phyloP scores from a whole-genome alignment of 192 early-diverging fungal species.

The Backusella morwellensis region DNA sequence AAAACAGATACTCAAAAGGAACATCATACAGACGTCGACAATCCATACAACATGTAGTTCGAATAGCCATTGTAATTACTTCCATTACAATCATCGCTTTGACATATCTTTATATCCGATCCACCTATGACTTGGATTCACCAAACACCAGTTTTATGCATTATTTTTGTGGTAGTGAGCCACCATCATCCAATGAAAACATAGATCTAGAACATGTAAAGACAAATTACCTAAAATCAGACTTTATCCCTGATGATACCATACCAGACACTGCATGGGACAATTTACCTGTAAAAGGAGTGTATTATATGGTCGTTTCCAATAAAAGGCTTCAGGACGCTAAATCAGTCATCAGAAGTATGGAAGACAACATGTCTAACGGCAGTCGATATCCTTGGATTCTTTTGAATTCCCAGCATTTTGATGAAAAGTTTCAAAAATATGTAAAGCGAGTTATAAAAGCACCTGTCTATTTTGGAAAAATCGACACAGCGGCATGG shows the following conservation, averaged over 20 bases:
- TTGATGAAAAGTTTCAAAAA: slow-evolving; percentile 56
- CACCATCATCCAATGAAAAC: neutral
- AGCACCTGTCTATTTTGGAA: slow-evolving; percentile 32
- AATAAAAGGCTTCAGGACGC: slow-evolving; percentile 66
- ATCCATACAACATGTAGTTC: neutral
- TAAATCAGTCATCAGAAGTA: slow-evolving; percentile 50
- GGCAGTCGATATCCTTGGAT: slow-evolving; percentile 65
- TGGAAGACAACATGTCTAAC: slow-evolving; percentile 77
- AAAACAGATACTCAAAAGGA: neutral
- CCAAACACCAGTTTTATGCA: neutral
- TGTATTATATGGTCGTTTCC: slow-evolving; percentile 50
- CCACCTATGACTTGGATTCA: neutral
- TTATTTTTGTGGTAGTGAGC: neutral
- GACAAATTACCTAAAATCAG: neutral
- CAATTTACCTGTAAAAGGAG: slow-evolving; percentile 14
- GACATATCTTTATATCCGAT: neutral
- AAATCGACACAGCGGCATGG: slow-evolving; percentile 64
- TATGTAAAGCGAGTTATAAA: slow-evolving; percentile 11
- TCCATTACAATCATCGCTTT: neutral
- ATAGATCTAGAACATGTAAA: neutral
- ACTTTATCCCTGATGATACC: neutral
- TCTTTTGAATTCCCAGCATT: slow-evolving; percentile 66
- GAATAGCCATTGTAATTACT: neutral
- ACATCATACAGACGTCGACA: neutral
- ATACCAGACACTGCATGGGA: slow-evolving; percentile 14